Conservation (phyloP, 2,329 filamentous ascomycete genomes). For the Colletotrichum graminicola region DNA sequence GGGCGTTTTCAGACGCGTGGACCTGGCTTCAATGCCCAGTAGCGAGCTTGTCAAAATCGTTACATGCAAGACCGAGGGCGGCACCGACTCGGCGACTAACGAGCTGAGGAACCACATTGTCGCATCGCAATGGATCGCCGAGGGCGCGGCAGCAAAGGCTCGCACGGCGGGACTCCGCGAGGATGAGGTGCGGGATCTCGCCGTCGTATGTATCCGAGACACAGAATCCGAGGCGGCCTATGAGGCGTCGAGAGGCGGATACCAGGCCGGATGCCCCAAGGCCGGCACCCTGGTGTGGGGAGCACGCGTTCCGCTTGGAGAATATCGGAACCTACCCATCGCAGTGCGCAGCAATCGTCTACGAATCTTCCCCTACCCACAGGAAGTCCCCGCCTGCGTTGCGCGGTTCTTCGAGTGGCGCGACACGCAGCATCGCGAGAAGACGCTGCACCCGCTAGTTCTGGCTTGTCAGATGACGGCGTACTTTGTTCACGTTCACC, state of each 20-base stretch:
- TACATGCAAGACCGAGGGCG: not conserved
- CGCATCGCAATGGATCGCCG: conserved; percentile 44
- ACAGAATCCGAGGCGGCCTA: conserved; percentile 40
- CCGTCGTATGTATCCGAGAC: conserved; percentile 34
- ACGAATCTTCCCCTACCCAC: conserved; percentile 44
- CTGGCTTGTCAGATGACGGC: conserved; percentile 42
- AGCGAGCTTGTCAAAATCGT: conserved; percentile 21
- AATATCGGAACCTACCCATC: conserved; percentile 43
- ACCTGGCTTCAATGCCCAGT: conserved; percentile 18
- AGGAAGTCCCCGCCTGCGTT: conserved; percentile 43
- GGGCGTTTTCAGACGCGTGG: conserved; percentile 3
- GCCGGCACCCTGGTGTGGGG: conserved; percentile 38
- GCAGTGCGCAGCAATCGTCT: conserved; percentile 42
- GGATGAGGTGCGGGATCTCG: conserved; percentile 35
- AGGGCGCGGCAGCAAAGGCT: conserved; percentile 37
- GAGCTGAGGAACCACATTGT: conserved; percentile 45
- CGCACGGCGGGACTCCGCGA: conserved; percentile 40
- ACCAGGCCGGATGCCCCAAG: not conserved
- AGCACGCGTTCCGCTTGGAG: conserved; percentile 31
- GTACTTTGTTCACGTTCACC: conserved; percentile 44
- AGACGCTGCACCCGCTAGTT: conserved; percentile 44
- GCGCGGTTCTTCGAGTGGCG: conserved; percentile 41
- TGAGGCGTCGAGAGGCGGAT: not conserved
- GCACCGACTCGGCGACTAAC: not conserved
- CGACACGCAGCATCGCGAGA: conserved; percentile 36